phyloP scores from a whole-genome alignment of 73 alveolate genomes.

The Tetrahymena malaccensis region DNA sequence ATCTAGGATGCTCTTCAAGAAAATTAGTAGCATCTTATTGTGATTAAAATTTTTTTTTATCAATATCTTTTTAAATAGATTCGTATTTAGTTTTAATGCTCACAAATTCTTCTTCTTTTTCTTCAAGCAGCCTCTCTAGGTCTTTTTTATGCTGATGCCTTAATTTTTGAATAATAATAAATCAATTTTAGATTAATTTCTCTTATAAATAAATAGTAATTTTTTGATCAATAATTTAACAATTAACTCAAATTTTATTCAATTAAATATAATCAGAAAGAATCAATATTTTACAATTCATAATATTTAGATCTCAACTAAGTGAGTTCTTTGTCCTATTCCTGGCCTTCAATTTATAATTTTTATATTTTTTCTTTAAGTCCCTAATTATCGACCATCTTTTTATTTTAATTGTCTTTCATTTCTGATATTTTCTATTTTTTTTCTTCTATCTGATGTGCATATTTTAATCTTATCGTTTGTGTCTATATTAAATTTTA shows the following conservation, averaged over 20 bases:
- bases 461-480: not conserved
- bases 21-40: not conserved
- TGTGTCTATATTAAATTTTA: not conserved
- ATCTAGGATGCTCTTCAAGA: not conserved
- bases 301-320: not conserved
- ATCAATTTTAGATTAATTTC: not conserved
- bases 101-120: not conserved
- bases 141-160: not conserved
- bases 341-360: not conserved
- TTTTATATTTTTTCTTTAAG: not conserved
- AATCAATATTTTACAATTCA: no score
- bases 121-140: not conserved
- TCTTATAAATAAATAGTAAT: not conserved
- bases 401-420: not conserved
- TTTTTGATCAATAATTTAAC: no score
- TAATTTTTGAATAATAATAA: not conserved
- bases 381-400: not conserved
- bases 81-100: not conserved
- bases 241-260: not conserved
- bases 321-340: not conserved
- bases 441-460: not conserved
- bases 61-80: not conserved
- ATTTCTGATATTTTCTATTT: not conserved
- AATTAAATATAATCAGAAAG: no score
- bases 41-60: not conserved